Percentiles rank a stretch among this genome's conserved stretches.
Conservation (phyloP, 176 grass and related monocot genomes). For the Oryza nivara region DNA sequence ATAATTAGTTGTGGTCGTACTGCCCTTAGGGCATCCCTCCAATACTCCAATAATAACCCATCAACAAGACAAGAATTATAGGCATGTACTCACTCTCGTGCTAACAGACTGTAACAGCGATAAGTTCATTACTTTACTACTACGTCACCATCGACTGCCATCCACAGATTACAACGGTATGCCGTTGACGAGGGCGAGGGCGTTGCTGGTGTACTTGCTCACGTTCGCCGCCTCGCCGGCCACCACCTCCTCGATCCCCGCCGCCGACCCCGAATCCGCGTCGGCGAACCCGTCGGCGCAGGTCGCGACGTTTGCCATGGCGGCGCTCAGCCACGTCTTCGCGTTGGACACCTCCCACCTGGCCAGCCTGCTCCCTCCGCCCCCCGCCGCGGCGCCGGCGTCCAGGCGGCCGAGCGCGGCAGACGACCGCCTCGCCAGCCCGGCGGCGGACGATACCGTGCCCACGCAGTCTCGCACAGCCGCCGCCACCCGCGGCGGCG, state of each 20-base stretch:
- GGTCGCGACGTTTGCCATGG: conserved; percentile 60
- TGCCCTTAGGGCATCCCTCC: too few species aligned
- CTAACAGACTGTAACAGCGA: too few species aligned
- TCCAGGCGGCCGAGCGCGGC: too few species aligned
- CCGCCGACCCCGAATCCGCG: not conserved
- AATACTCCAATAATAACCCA: too few species aligned
- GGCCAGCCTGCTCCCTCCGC: conserved; percentile 20
- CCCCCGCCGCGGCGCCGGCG: not conserved
- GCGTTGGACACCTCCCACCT: conserved; percentile 60
- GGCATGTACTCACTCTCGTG: too few species aligned
- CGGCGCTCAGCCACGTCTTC: conserved; percentile 75
- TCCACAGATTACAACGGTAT: conserved; percentile 2
- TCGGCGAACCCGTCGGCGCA: conserved; percentile 49
- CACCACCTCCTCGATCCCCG: conserved; percentile 41
- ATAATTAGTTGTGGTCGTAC: too few species aligned
- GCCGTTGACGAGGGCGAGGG: conserved; percentile 56
- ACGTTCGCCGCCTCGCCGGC: not conserved
- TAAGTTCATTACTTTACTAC: too few species aligned
- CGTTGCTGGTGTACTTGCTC: conserved; percentile 51
- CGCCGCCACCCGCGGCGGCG: not conserved
- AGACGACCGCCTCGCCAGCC: too few species aligned
- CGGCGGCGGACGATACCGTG: conserved; percentile 37
- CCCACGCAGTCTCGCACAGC: conserved; percentile 51
- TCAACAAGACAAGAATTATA: too few species aligned
- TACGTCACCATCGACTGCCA: too few species aligned